Evolutionary conservation across 805 yeast species (phyloP), one percentile per base, ranked within the genome.

Genomic region (Starmerella stellata): DNA sequence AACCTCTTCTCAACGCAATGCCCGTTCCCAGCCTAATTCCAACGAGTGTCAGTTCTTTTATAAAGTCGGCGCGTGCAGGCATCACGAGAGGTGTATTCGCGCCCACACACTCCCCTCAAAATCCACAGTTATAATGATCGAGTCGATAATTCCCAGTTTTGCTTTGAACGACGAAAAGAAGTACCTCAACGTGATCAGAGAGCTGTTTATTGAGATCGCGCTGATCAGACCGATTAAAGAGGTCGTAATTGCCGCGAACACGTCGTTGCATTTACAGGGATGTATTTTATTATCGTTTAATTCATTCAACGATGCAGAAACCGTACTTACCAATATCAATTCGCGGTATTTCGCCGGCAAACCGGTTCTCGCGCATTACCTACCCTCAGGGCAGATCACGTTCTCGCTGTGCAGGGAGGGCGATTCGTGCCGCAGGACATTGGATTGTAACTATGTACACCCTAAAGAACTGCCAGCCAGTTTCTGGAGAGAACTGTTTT

Each of bases 1-100:
- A n/a, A n/a, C n/a, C n/a, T n/a, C n/a, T n/a, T n/a, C n/a, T n/a
- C n/a, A n/a, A n/a, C n/a, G n/a, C n/a, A n/a, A n/a, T n/a, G n/a
- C n/a, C n/a, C n/a, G n/a, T n/a, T n/a, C n/a, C n/a, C n/a, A 23
- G 25, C 4, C 20, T 8, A 15, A 28, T 8, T 17, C 33, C 9
- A 43, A 43, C 16, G 47, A 40, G 27, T 46, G 50, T 30, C 42
- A 40, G 18, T 83, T 83, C 53, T 82, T 74, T 53, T 64, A 68
- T 44, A 80, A 77, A 54, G 79, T 82, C 23, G 96, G 96, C 1
- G 92, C 94, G 0, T 85, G 96, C 52, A 66, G 95, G 43, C 95
- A 85, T 55, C 95, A 95, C 1, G 83, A 75, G 42, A 76, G 75
- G 49, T 85, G 96, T 51, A 74, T 82, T 7, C 64, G 87, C 50